Percentiles rank a stretch among this genome's conserved stretches.
Conservation (phyloP, 2,329 filamentous ascomycete species). For the Trichoderma afroharzianum region DNA sequence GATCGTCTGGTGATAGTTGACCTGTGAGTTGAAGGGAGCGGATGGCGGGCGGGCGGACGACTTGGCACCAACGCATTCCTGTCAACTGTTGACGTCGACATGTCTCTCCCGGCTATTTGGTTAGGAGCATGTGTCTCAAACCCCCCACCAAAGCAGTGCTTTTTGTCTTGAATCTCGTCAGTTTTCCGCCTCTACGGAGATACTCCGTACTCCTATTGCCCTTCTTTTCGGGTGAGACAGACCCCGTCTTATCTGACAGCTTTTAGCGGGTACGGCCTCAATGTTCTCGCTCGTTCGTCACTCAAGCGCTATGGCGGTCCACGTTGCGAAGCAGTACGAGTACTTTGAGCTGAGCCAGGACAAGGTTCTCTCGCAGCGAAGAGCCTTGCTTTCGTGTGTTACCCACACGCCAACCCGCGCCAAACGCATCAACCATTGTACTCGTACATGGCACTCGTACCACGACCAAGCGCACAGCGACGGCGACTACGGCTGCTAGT, state of each 20-base stretch:
- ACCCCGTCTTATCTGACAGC: background rate
- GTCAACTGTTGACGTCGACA: background rate
- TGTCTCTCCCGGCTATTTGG: conserved; percentile 2
- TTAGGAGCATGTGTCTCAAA: background rate
- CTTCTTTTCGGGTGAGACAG: background rate
- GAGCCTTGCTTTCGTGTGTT: background rate
- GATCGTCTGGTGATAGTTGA: background rate
- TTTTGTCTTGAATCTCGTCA: background rate
- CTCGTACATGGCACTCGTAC: background rate
- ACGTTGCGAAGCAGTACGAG: background rate
- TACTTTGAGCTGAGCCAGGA: background rate
- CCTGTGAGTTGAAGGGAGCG: background rate
- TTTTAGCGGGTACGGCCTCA: background rate
- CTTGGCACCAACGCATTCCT: background rate
- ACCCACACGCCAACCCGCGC: background rate
- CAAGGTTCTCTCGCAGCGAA: background rate
- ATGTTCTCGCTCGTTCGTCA: too few species aligned
- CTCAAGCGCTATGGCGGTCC: background rate
- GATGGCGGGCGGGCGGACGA: background rate
- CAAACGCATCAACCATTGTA: background rate
- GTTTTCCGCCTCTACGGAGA: background rate
- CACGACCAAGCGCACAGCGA: background rate
- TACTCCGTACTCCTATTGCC: background rate
- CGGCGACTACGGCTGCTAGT: background rate
- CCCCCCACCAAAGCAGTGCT: background rate